phyloP scores from a whole-genome alignment of 2,329 filamentous ascomycete genomes.

The Macrophomina pseudophaseolina region DNA sequence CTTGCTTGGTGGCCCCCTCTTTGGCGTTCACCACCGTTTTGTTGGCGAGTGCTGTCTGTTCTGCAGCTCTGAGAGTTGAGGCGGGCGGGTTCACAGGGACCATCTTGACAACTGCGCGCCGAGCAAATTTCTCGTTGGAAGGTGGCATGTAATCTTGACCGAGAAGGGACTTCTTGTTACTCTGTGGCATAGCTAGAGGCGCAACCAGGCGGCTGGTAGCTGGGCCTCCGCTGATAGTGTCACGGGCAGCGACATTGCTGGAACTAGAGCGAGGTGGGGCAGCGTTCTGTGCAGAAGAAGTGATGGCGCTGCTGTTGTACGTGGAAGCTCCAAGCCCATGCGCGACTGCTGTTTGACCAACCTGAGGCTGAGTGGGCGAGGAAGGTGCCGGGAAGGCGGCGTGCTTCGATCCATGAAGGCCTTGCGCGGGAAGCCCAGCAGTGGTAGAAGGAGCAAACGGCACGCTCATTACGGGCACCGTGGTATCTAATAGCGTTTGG shows the following conservation, averaged over 20 bases:
- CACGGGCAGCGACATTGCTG: no score
- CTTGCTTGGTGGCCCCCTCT: not conserved
- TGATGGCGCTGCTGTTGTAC: no score
- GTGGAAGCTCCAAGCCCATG: no score
- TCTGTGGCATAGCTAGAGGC: not conserved
- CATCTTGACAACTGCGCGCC: slow-evolving; percentile 12
- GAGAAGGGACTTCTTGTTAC: slow-evolving; percentile 4
- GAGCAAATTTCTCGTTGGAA: slow-evolving; percentile 17
- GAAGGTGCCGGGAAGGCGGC: not conserved
- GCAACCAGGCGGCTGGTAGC: no score
- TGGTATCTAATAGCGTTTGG: not conserved
- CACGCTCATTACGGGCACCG: no score
- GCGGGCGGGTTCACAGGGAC: not conserved
- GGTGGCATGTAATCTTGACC: slow-evolving; percentile 21
- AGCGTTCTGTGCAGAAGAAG: no score
- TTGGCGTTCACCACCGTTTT: not conserved
- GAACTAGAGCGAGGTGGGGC: no score
- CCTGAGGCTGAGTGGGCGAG: no score
- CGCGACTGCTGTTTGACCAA: no score
- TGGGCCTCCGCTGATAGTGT: no score
- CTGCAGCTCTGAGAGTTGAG: not conserved
- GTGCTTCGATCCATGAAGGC: not conserved
- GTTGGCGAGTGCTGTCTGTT: not conserved
- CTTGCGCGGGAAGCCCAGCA: not conserved
- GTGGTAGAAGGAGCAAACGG: not conserved